Evolutionary conservation across 208 protist genomes (phyloP), one percentile per base, ranked within the genome.

Genomic region (Acanthamoeba culbertsoni): DNA sequence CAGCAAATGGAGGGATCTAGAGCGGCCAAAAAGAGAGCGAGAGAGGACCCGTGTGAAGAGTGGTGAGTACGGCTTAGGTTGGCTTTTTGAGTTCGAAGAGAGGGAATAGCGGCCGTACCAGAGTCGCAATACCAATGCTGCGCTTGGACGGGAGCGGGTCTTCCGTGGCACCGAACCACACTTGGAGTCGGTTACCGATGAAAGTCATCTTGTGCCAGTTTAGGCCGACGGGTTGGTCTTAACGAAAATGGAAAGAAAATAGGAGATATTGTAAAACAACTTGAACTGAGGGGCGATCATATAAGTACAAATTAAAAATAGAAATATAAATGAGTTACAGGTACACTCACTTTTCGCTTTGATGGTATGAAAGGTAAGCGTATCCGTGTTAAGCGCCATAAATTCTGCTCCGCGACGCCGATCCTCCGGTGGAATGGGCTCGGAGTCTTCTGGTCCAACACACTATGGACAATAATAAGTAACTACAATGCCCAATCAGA

Each of bases 201-300:
- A 79, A 79, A 0, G 68, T 33, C 68, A 79, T 48, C 68, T 79
- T 79, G 42, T 79, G 68, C 68, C 68, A 79, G n/a, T 68, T 68
- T 31, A 68, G 26, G 6, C 59, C 59, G 28, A 79, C 68, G 1
- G 68, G 40, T 20, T 5, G 16, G 4, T 40, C 68, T 79, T 18
- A n/a, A n/a, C n/a, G n/a, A n/a, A n/a, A n/a, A n/a, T n/a, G n/a
- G n/a, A n/a, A n/a, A n/a, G n/a, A n/a, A n/a, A n/a, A n/a, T n/a
- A n/a, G n/a, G n/a, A n/a, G n/a, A n/a, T n/a, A n/a, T n/a, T n/a
- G n/a, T n/a, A n/a, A n/a, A n/a, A n/a, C n/a, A n/a, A n/a, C n/a
- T n/a, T n/a, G n/a, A n/a, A n/a, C n/a, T n/a, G n/a, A n/a, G n/a
- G n/a, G n/a, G n/a, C n/a, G n/a, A n/a, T n/a, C n/a, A n/a, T n/a